A percentile compares a stretch with the other conserved stretches of the same genome.
Evolutionary conservation across 768 basidiomycete species (phyloP).

Genomic region (Serendipita sp.): DNA sequence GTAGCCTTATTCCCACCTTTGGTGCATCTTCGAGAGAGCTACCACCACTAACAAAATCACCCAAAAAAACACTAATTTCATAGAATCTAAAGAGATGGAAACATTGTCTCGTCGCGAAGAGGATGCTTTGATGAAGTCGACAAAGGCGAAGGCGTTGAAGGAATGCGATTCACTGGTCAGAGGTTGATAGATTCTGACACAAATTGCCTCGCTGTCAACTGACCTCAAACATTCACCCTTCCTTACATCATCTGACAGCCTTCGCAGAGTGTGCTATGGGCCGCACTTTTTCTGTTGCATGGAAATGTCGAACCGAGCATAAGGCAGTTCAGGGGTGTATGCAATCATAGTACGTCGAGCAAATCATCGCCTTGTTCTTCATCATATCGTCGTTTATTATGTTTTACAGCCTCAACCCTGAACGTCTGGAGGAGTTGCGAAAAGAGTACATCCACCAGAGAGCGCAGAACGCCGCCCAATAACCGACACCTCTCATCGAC

Average conservation of each 20-base stretch:
- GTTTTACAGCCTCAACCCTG: conserved; percentile 10
- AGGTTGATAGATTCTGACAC: conserved; percentile 26
- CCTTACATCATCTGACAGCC: conserved; percentile 27
- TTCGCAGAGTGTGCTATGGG: conserved; percentile 76
- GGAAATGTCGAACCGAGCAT: conserved; percentile 61
- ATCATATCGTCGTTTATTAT: neutral
- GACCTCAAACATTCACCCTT: conserved; percentile 4
- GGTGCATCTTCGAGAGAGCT: neutral
- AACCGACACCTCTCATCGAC: neutral
- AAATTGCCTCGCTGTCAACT: too few relatives aligned
- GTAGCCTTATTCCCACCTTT: neutral
- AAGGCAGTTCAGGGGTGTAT: conserved; percentile 63
- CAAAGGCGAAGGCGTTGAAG: conserved; percentile 61
- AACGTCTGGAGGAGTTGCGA: conserved; percentile 10
- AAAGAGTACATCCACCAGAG: conserved; percentile 10
- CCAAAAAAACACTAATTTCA: neutral
- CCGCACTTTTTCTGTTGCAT: conserved; percentile 67
- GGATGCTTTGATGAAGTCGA: conserved; percentile 66
- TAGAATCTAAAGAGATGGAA: conserved; percentile 35
- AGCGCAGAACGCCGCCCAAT: neutral
- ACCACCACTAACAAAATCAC: neutral
- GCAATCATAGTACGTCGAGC: conserved; percentile 42
- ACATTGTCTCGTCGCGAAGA: conserved; percentile 77
- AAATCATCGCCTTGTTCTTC: neutral
- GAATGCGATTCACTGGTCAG: conserved; percentile 64